Conservation (phyloP, 2,329 filamentous ascomycete genomes). For the Periconia macrospinosa region DNA sequence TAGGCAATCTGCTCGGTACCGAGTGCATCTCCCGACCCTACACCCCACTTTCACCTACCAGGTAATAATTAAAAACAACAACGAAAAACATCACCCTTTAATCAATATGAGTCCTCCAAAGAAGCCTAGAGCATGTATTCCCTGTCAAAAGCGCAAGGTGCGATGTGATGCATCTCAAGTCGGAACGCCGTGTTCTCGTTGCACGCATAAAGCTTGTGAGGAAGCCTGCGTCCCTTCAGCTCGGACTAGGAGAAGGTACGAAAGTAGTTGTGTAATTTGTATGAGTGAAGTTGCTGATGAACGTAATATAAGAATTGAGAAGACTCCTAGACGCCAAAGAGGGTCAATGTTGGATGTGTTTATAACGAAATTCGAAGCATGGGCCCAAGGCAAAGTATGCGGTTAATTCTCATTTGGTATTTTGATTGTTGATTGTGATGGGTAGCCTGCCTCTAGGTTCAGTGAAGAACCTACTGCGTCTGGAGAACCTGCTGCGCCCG, state of each 20-base stretch:
- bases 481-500: too few relatives aligned
- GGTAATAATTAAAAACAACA: neutral
- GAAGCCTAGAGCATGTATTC: slow-evolving; percentile 1
- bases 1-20: neutral
- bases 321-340: too few relatives aligned
- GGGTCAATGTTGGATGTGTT: too few relatives aligned
- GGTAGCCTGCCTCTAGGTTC: too few relatives aligned
- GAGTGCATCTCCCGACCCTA: neutral
- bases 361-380: too few relatives aligned
- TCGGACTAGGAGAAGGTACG: neutral
- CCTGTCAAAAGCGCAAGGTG: slow-evolving; percentile 4
- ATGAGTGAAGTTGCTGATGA: neutral
- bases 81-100: neutral
- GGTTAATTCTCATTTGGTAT: too few relatives aligned
- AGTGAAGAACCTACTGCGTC: too few relatives aligned
- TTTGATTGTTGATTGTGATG: too few relatives aligned
- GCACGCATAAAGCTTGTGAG: neutral
- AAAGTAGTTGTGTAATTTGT: neutral
- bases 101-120: neutral
- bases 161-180: slow-evolving; percentile 4
- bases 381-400: too few relatives aligned
- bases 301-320: neutral
- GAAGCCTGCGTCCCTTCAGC: neutral
- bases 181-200: slow-evolving; percentile 5
- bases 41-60: too few relatives aligned